Evolutionary conservation across 1,284 basidiomycete genomes (phyloP).

Genomic region (Ganoderma leucocontextum): DNA sequence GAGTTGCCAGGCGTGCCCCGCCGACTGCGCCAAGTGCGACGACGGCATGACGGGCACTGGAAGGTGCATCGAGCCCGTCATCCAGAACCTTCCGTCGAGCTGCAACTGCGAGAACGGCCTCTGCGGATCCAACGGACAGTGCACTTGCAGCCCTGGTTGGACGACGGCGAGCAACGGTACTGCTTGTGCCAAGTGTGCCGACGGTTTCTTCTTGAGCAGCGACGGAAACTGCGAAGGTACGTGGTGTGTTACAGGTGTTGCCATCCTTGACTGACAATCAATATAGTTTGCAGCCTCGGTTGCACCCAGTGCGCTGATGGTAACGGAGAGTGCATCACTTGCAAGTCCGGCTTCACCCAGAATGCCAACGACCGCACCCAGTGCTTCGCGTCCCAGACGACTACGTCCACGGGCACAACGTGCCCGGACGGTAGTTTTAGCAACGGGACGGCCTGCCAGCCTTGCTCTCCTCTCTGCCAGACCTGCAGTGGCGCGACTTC

Average conservation of each 20-base stretch:
- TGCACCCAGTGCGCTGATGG: conserved; percentile 73
- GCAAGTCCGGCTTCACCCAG: conserved; percentile 71
- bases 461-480: conserved; percentile 71
- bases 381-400: conserved; percentile 62
- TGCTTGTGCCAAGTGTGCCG: conserved; percentile 73
- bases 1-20: conserved; percentile 71
- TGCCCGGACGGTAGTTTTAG: conserved; percentile 76
- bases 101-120: conserved; percentile 84
- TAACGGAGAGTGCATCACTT: conserved; percentile 75
- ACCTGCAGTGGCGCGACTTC: conserved; percentile 76
- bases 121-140: conserved; percentile 71
- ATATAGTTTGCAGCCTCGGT: conserved; percentile 71
- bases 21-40: conserved; percentile 73
- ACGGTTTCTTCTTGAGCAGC: conserved; percentile 77
- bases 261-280: conserved; percentile 26
- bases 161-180: conserved; percentile 72
- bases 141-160: conserved; percentile 82
- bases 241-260: conserved; percentile 29
- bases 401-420: conserved; percentile 57
- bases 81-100: conserved; percentile 61
- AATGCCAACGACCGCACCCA: conserved; percentile 71
- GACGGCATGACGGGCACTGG: conserved; percentile 81
- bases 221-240: conserved; percentile 77
- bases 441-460: conserved; percentile 59
- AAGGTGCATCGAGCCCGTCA: conserved; percentile 61